Conservation (phyloP, 1,139 yeast genomes). For the Chernovozyma aurita region DNA sequence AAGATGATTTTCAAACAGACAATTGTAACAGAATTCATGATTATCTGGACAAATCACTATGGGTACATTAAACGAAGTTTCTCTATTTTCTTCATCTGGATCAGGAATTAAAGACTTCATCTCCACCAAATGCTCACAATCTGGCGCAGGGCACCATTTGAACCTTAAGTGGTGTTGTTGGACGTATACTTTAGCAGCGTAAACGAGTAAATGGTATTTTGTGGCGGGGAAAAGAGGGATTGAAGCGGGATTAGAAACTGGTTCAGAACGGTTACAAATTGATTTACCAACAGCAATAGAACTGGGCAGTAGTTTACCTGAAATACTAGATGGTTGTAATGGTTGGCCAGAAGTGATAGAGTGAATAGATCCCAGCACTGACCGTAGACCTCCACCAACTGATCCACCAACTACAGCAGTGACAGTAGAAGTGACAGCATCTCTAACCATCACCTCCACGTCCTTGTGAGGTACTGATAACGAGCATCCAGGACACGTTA, state of each 20-base stretch:
- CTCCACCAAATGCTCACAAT: constrained; percentile 45
- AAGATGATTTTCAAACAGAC: constrained; percentile 73
- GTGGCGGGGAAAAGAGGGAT: too few relatives aligned
- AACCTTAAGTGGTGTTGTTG: constrained; percentile 15
- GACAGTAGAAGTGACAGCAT: too few relatives aligned
- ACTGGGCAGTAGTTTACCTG: too few relatives aligned
- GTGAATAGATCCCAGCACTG: too few relatives aligned
- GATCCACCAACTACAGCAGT: too few relatives aligned
- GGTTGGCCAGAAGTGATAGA: too few relatives aligned
- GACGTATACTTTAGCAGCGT: neutral
- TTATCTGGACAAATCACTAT: constrained; percentile 63
- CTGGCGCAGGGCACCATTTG: constrained; percentile 87
- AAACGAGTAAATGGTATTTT: neutral
- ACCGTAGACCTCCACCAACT: too few relatives aligned
- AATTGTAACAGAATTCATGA: constrained; percentile 76
- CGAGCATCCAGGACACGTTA: constrained; percentile 49
- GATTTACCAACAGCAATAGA: too few relatives aligned
- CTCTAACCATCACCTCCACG: constrained; percentile 11
- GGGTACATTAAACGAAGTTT: constrained; percentile 34
- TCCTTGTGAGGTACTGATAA: constrained; percentile 31
- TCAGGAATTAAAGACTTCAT: constrained; percentile 8
- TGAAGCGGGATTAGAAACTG: too few relatives aligned
- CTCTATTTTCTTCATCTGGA: constrained; percentile 22
- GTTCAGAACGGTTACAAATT: too few relatives aligned
- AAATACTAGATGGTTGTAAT: too few relatives aligned